phyloP scores from a whole-genome alignment of 2,329 filamentous ascomycete species.

The Fonsecaea nubica region DNA sequence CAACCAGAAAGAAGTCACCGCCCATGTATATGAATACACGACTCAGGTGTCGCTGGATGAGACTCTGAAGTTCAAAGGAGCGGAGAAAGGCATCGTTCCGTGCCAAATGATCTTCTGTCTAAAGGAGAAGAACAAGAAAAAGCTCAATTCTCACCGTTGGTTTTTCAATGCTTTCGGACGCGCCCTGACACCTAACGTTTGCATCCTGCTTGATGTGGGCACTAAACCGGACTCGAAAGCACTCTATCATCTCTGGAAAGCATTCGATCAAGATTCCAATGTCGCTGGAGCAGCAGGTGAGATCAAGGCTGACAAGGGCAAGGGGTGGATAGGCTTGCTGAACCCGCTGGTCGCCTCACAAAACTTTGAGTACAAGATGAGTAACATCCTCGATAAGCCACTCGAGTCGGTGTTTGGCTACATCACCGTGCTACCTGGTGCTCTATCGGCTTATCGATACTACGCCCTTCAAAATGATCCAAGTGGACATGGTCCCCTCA shows the following conservation, averaged over 20 bases:
- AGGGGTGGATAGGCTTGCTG: slow-evolving; percentile 78
- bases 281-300: slow-evolving; percentile 96
- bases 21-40: slow-evolving; percentile 98
- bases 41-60: slow-evolving; percentile 96
- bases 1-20: slow-evolving; percentile 93
- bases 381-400: slow-evolving; percentile 97
- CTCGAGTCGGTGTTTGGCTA: slow-evolving; percentile 97
- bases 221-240: slow-evolving; percentile 88
- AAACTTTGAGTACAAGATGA: slow-evolving; percentile 99
- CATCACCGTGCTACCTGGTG: slow-evolving; percentile 94
- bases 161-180: slow-evolving; percentile 98
- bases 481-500: slow-evolving; percentile 90
- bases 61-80: slow-evolving; percentile 97
- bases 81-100: slow-evolving; percentile 97
- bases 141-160: slow-evolving; percentile 98
- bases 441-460: slow-evolving; percentile 92
- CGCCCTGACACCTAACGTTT: slow-evolving; percentile 92
- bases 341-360: slow-evolving; percentile 96
- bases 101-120: slow-evolving; percentile 98
- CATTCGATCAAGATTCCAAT: slow-evolving; percentile 96
- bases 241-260: slow-evolving; percentile 98
- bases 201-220: slow-evolving; percentile 94
- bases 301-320: slow-evolving; percentile 96
- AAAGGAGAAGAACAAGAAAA: slow-evolving; percentile 97
- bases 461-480: slow-evolving; percentile 96